These are phyloP conservation scores for Psidium guajava DNA, from an alignment of 345 rosid genomes.

Conservation along the genomic window DNA sequence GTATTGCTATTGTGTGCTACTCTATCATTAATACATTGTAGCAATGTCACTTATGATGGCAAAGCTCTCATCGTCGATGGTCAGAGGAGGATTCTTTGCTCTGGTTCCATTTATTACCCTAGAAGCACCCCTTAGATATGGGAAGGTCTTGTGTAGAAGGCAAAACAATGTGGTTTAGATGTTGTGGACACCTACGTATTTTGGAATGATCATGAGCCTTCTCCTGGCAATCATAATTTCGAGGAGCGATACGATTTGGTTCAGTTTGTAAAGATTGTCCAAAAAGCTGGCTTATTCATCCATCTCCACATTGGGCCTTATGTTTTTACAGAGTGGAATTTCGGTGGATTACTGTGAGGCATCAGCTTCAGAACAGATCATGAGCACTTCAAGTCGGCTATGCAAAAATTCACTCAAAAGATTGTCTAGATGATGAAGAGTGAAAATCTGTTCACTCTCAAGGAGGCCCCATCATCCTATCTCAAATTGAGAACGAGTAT, in stretches of 20 bases:
- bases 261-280: slow-evolving; percentile 37
- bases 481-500: slow-evolving; percentile 66
- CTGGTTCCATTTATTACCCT: slow-evolving; percentile 68
- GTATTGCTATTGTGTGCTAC: slow-evolving; percentile 2
- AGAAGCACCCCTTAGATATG: slow-evolving; percentile 75
- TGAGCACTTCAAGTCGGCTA: slow-evolving; percentile 46
- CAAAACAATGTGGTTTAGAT: slow-evolving; percentile 62
- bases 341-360: slow-evolving; percentile 72
- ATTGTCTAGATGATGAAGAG: slow-evolving; percentile 27
- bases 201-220: slow-evolving; percentile 66
- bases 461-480: slow-evolving; percentile 39
- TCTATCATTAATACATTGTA: slow-evolving; percentile 13
- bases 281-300: slow-evolving; percentile 44
- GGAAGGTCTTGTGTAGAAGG: slow-evolving; percentile 51
- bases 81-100: slow-evolving; percentile 41
- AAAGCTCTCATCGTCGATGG: slow-evolving; percentile 49
- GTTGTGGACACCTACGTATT: slow-evolving; percentile 61
- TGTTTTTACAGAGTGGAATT: slow-evolving; percentile 68
- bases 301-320: slow-evolving; percentile 73
- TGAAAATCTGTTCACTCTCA: slow-evolving; percentile 21
- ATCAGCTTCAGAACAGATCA: slow-evolving; percentile 83
- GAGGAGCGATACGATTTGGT: slow-evolving; percentile 49
- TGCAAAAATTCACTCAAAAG: slow-evolving; percentile 27
- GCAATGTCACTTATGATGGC: slow-evolving; percentile 28
- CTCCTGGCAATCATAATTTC: slow-evolving; percentile 57